These are phyloP conservation scores for Psilocybe cubensis DNA, from an alignment of 768 basidiomycete genomes.

Conservation along the genomic window DNA sequence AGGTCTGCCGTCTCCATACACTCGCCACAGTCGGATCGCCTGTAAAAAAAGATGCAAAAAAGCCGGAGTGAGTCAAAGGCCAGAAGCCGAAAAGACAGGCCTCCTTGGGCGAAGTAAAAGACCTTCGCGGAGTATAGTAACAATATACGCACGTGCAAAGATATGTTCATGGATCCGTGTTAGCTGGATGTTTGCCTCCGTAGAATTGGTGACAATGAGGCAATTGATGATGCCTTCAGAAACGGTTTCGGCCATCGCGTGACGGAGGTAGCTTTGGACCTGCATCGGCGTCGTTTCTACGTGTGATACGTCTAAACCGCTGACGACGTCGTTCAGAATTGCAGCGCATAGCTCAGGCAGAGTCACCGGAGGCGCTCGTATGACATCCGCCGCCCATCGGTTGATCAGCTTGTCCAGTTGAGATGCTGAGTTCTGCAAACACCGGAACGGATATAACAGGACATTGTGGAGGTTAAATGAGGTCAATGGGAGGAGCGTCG, in stretches of 20 bases:
- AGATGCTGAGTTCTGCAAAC: constrained; percentile 72
- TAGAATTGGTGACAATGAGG: constrained; percentile 83
- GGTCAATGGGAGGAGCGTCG: constrained; percentile 1
- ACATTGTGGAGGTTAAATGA: neutral
- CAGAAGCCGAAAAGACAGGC: neutral
- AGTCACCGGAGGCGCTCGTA: constrained; percentile 57
- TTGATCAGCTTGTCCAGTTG: constrained; percentile 84
- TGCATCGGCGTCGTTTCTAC: constrained; percentile 64
- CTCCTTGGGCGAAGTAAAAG: neutral
- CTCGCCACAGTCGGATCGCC: constrained; percentile 88
- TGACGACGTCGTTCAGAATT: constrained; percentile 60
- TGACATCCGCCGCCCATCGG: constrained; percentile 83
- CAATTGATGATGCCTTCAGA: constrained; percentile 84
- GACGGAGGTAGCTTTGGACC: constrained; percentile 78
- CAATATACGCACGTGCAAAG: constrained; percentile 74
- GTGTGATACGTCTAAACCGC: constrained; percentile 47
- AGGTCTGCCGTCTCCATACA: constrained; percentile 90
- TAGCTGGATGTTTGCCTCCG: constrained; percentile 82
- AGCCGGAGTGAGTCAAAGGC: neutral
- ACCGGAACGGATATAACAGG: neutral
- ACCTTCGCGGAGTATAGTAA: neutral
- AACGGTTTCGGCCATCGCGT: constrained; percentile 77
- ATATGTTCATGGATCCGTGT: constrained; percentile 89
- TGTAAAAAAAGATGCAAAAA: constrained; percentile 28
- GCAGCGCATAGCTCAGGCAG: constrained; percentile 60